Evolutionary conservation across 2,329 filamentous ascomycete species (phyloP).

Genomic region (Scortechinia acanthostroma): DNA sequence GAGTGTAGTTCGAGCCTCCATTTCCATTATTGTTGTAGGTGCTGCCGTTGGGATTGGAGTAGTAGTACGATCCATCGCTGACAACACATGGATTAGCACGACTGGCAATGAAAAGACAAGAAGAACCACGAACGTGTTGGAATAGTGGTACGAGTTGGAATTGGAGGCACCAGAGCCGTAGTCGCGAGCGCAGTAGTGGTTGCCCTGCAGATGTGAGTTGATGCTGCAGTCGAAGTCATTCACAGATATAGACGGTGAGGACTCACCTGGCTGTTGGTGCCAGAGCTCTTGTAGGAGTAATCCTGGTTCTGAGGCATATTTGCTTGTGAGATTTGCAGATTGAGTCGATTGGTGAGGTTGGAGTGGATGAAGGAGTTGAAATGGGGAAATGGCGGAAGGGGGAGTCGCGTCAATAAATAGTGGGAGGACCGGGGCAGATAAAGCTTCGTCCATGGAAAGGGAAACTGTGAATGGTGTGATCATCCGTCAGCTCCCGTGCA

Average conservation of each 20-base stretch:
- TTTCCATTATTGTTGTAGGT: conserved; percentile 60
- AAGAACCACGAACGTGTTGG: conserved; percentile 41
- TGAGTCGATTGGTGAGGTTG: too few species aligned
- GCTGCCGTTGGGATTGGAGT: conserved; percentile 62
- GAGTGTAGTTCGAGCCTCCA: conserved; percentile 52
- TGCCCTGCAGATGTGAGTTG: conserved; percentile 37
- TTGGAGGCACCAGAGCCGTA: conserved; percentile 48
- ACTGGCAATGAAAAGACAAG: conserved; percentile 2
- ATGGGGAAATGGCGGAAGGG: too few species aligned
- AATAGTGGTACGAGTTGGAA: conserved; percentile 60
- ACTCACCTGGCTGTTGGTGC: conserved; percentile 56
- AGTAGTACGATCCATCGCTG: conserved; percentile 66
- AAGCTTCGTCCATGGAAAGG: too few species aligned
- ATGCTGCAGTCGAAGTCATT: background rate
- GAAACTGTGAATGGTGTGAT: too few species aligned
- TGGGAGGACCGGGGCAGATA: too few species aligned
- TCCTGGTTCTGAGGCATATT: too few species aligned
- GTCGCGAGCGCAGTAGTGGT: conserved; percentile 60
- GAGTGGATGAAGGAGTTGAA: too few species aligned
- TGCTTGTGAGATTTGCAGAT: too few species aligned
- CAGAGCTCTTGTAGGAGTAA: too few species aligned
- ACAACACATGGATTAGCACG: background rate
- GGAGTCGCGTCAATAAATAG: too few species aligned
- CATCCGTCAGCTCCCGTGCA: too few species aligned
- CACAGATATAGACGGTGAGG: background rate